These are phyloP conservation scores for Elsinoe perseae DNA, from an alignment of 2,329 filamentous ascomycete genomes.

Conservation along the genomic window DNA sequence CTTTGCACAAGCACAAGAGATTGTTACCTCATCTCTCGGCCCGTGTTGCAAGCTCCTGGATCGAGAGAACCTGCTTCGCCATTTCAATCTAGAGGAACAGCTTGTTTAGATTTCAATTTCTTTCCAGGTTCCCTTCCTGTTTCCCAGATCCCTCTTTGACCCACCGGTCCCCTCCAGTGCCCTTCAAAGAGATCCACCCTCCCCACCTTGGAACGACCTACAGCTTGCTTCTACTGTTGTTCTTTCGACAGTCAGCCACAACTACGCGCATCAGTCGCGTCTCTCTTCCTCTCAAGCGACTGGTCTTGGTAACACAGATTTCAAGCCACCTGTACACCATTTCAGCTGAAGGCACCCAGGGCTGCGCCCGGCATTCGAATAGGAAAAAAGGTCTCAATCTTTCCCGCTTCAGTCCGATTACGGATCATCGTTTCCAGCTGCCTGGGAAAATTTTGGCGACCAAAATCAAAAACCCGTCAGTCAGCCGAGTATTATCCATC, in stretches of 20 bases:
- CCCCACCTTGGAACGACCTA: constrained; percentile 6
- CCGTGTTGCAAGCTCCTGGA: neutral
- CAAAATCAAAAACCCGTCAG: constrained; percentile 8
- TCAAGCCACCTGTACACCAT: neutral
- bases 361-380: neutral
- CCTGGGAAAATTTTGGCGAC: constrained; percentile 14
- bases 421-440: constrained; percentile 10
- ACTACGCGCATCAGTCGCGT: constrained; percentile 3
- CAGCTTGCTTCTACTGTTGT: constrained; percentile 13
- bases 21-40: constrained; percentile 13
- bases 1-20: constrained; percentile 6
- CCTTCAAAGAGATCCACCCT: constrained; percentile 15
- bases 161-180: constrained; percentile 10
- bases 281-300: neutral
- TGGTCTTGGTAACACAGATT: neutral
- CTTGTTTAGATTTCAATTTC: neutral
- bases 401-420: constrained; percentile 4
- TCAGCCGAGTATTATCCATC: constrained; percentile 14
- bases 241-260: neutral
- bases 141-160: constrained; percentile 14
- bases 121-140: neutral
- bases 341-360: no score
- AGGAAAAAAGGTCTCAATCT: neutral
- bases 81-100: neutral
- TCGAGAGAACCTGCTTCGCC: neutral